Percentiles rank a stretch among this genome's conserved stretches.
Evolutionary conservation across 2,329 filamentous ascomycete genomes (phyloP).

Genomic region (Botryotinia globosa): DNA sequence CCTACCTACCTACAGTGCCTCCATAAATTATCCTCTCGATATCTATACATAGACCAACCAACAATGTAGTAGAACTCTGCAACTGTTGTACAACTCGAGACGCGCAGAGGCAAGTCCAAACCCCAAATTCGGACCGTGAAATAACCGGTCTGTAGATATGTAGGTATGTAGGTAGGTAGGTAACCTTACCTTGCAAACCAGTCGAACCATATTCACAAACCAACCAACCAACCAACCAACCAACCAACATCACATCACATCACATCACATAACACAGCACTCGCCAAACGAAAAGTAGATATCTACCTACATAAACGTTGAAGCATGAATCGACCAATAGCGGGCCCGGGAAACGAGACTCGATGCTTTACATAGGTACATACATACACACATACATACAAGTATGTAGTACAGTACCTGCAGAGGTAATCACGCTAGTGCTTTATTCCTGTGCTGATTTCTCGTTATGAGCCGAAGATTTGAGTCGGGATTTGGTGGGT

Average conservation of each 20-base stretch:
- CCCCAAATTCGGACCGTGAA: neutral
- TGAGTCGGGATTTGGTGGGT: neutral
- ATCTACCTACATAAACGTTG: neutral
- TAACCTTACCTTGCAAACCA: neutral
- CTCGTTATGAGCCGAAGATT: neutral
- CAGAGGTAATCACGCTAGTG: constrained; percentile 9
- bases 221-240: too few relatives aligned
- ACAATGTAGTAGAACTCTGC: too few relatives aligned
- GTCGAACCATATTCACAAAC: neutral
- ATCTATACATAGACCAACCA: neutral
- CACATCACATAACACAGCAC: neutral
- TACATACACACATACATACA: neutral
- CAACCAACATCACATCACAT: neutral
- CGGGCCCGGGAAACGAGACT: neutral
- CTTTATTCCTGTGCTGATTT: neutral
- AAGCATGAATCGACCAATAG: neutral
- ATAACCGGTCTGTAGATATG: neutral
- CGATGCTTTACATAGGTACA: neutral
- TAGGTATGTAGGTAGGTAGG: neutral
- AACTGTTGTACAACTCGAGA: neutral
- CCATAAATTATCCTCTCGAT: neutral
- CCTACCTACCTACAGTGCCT: neutral
- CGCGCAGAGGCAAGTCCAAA: neutral
- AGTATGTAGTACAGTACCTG: constrained; percentile 12
- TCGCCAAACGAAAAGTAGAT: neutral